Base-by-base conservation (phyloP, 148 eudicot species). In the Polygonum maritimum region DNA sequence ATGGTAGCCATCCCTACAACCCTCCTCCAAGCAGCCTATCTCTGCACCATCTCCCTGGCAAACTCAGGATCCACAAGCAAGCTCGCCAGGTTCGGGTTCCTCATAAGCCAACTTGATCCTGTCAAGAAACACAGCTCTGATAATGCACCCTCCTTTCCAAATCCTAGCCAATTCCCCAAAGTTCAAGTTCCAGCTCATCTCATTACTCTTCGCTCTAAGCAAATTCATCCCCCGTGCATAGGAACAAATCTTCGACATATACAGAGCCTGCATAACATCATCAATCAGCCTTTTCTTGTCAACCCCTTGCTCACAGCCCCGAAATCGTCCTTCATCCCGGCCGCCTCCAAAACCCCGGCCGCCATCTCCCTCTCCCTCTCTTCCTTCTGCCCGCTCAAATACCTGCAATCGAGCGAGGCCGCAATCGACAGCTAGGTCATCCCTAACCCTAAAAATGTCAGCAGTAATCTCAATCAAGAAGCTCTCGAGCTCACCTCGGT, bases 171-270 rank as follows among this genome's bases (percentile, higher is more conserved):
- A 77, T 73, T 91, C 93, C 54, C 93, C 93, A 9, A 90, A 88
- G 76, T 93, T 89, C 86, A 93, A 84, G 73, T 83, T 80, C 97
- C 97, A 92, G 0, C 85, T 87, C 78, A 86, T 85, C 76, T 90
- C 92, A n/a, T 71, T 65, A 49, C 94, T 90, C 85, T 90, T 90
- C 3, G 93, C 90, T 76, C 92, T 85, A 81, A 92, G 77, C 83
- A 90, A 81, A 69, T 90, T 90, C 93, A 92, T 90, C 58, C 97
- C 97, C 69, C 90, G 97, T n/a, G 97, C 94, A 75, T 92, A 92
- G 81, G 92, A 88, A 70, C 94, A 90, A 33, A 92, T 90, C 79
- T 92, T 26, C 31, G 31, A 26, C 31, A 26, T 1, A 26, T 26
- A 26, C 31, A 26, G 31, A 26, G 31, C 31, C 31, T 90, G 94